Base-by-base conservation (phyloP, 495 filamentous ascomycete species). In the Neurospora tetraspora region DNA sequence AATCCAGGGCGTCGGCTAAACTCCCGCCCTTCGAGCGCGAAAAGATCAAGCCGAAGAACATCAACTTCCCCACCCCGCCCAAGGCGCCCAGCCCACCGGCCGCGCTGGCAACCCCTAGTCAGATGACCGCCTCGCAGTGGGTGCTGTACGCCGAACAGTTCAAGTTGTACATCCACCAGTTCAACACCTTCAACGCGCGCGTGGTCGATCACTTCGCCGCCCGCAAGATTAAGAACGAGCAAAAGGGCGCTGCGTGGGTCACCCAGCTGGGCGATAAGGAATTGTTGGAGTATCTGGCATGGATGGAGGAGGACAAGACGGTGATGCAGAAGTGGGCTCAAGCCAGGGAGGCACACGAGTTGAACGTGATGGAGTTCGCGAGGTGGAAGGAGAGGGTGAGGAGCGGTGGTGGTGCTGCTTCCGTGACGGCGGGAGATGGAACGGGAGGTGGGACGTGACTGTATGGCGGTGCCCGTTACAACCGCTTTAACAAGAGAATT, bases 161-260 rank as follows among this genome's bases (percentile, higher is more conserved):
- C 83, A 80, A 85, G 18, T 74, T 77, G 2, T 97, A 97, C 80
- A 85, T 94, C 81, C 78, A 78, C n/a, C 86, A 88, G 27, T 97
- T 90, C 89, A 86, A 88, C 70, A 76, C 71, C 0, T 96, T 90
- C 80, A 90, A 91, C 75, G 81, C 81, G 16, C 83, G 85, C 70
- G 91, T 96, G 77, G 78, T 91, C 3, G 78, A 83, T 2, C 91
- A 96, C 74, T 92, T 97, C 76, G 81, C 83, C 12, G 84, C 87
- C 0, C 87, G 93, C 16, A 87, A 92, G 77, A 80, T 82, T 11
- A 79, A 85, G 31, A 81, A 87, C 14, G 85, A 88, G 42, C 70
- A 68, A n/a, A 71, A 72, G 14, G 74, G 72, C 45, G 75, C 71
- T 71, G 76, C 81, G 70, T 96, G 89, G 90, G 82, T 92, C 65